Conservation (phyloP, 2,329 filamentous ascomycete species). For the Xenoacremonium recifei region DNA sequence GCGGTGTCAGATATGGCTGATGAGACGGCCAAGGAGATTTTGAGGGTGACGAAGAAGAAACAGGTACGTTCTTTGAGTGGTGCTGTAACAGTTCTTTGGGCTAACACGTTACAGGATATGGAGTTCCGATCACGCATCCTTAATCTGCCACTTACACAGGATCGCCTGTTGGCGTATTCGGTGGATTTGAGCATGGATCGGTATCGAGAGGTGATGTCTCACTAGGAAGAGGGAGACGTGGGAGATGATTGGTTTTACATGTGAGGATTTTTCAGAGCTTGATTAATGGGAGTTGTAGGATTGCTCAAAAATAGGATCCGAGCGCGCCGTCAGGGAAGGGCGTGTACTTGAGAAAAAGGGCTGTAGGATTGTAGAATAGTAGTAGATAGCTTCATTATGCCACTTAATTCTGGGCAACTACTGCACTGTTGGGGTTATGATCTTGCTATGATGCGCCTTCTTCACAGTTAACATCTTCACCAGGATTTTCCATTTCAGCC, state of each 20-base stretch:
- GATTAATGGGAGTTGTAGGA: not conserved
- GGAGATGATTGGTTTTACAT: not conserved
- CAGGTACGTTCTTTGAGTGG: slow-evolving; percentile 44
- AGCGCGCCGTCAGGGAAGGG: slow-evolving; percentile 1
- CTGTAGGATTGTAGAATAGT: slow-evolving; percentile 25
- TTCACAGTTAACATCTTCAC: slow-evolving; percentile 3
- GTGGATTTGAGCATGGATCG: slow-evolving; percentile 68
- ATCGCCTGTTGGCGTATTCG: slow-evolving; percentile 68
- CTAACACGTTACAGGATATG: slow-evolving; percentile 30
- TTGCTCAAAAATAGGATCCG: slow-evolving; percentile 2
- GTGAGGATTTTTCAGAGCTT: not conserved
- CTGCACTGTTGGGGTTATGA: too few species aligned
- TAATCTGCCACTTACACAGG: slow-evolving; percentile 67
- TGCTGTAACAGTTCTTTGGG: not conserved
- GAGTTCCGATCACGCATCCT: slow-evolving; percentile 46
- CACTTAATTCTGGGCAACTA: too few species aligned
- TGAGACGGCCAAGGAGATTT: slow-evolving; percentile 65
- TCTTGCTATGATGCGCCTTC: too few species aligned
- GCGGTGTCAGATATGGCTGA: slow-evolving; percentile 81
- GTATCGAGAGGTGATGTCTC: slow-evolving; percentile 62
- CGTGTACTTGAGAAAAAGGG: slow-evolving; percentile 6
- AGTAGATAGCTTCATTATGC: slow-evolving; percentile 19
- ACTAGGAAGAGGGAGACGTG: slow-evolving; percentile 20
- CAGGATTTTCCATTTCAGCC: slow-evolving; percentile 8
- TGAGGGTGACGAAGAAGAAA: slow-evolving; percentile 53